Percentiles rank a stretch among this genome's conserved stretches.
phyloP scores from a whole-genome alignment of 805 yeast genomes.

The Millerozyma miso region DNA sequence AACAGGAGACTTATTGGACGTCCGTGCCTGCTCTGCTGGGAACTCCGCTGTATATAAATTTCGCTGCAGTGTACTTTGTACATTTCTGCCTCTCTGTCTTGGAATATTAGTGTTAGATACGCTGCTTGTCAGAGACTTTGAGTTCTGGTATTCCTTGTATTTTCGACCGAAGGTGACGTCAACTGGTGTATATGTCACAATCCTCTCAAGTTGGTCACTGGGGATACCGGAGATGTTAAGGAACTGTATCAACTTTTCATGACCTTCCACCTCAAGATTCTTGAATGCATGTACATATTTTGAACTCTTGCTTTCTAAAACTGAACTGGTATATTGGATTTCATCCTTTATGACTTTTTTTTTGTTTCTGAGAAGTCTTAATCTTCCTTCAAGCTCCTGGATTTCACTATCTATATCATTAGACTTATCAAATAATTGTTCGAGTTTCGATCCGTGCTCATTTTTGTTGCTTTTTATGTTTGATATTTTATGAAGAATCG shows the following conservation, averaged over 20 bases:
- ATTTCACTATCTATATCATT: slow-evolving; percentile 35
- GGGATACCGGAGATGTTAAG: slow-evolving; percentile 21
- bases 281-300: slow-evolving; percentile 40
- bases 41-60: not conserved
- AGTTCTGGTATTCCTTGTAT: slow-evolving; percentile 5
- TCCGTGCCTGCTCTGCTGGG: not conserved
- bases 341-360: slow-evolving; percentile 33
- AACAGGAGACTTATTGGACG: not conserved
- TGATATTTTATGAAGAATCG: slow-evolving; percentile 30
- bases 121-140: not conserved
- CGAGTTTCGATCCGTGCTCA: slow-evolving; percentile 40
- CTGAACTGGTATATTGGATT: slow-evolving; percentile 43
- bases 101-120: not conserved
- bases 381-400: slow-evolving; percentile 28
- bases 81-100: not conserved
- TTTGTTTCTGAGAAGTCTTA: slow-evolving; percentile 30
- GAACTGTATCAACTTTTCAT: slow-evolving; percentile 24
- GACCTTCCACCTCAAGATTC: slow-evolving; percentile 36
- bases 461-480: slow-evolving; percentile 37
- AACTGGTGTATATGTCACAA: slow-evolving; percentile 18
- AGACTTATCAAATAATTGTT: slow-evolving; percentile 29
- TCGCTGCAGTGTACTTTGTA: not conserved
- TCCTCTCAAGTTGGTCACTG: slow-evolving; percentile 11
- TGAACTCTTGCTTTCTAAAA: slow-evolving; percentile 46
- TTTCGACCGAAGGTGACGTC: slow-evolving; percentile 24